Evolutionary conservation across 768 basidiomycete species (phyloP), one percentile per base, ranked within the genome.

Genomic region (Xerocomellus amylosporus): DNA sequence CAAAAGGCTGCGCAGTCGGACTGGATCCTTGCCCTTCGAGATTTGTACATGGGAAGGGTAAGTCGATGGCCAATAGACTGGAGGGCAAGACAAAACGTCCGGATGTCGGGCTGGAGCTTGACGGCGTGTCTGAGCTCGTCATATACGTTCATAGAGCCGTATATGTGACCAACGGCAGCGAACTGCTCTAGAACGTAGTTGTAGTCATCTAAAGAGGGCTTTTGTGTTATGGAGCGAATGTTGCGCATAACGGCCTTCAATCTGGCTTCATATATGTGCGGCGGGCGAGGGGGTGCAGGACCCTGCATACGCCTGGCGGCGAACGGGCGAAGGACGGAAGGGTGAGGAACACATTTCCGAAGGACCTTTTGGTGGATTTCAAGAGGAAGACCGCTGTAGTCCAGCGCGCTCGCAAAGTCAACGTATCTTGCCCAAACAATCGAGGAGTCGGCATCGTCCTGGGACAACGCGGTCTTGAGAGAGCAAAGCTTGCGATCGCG

Each of bases 171-270:
- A 4, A 83, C 82, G 0, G 85, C 82, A 33, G 89, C 86, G 55
- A 90, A 90, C 56, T 90, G 87, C 56, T 81, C 77, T 47, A 93
- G 67, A 55, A 93, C 73, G 63, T 85, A 85, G 66, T 91, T 79
- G 67, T 87, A 93, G 67, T 93, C 91, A 3, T 83, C 80, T 49
- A 86, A 54, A 13, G 65, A 62, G 13, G 70, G 79, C 53, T 20
- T 80, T 77, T 41, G 69, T 65, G 51, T 64, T 13, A 79, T 63
- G 37, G 75, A 73, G 49, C 83, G 83, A 22, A 92, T 90, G 66
- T 88, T 88, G 49, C 77, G 77, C 55, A 93, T 80, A 64, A 93
- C 73, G 19, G 77, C 70, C 67, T 83, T 81, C 61, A 90, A 80
- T 30, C 90, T 84, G 17, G 74, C 69, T 70, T 91, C 90, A 62